Conservation (phyloP, 768 basidiomycete genomes). For the Mrakia hoshinonis region DNA sequence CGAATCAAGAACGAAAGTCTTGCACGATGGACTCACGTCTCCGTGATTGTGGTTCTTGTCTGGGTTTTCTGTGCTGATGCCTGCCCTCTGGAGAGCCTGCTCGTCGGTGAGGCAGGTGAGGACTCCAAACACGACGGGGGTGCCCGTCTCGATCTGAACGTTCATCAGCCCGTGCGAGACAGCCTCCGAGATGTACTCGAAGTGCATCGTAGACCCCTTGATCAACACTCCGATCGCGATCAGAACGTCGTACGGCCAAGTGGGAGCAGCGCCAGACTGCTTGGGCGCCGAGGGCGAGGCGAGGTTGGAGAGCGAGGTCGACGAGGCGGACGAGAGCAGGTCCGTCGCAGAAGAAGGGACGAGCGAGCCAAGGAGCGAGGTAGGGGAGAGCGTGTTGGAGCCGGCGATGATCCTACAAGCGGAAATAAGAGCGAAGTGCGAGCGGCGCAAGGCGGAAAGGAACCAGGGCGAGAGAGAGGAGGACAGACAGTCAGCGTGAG, state of each 20-base stretch:
- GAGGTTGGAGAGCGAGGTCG: conserved; percentile 45
- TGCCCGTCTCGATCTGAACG: conserved; percentile 83
- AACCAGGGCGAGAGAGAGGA: neutral
- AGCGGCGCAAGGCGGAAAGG: neutral
- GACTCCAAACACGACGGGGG: conserved; percentile 94
- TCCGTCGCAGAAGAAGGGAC: conserved; percentile 6
- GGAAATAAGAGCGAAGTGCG: neutral
- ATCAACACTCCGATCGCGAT: conserved; percentile 97
- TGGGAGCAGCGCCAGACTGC: conserved; percentile 42
- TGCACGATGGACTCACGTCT: conserved; percentile 28
- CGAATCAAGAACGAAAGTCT: no score
- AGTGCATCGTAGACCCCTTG: conserved; percentile 97
- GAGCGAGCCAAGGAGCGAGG: conserved; percentile 42
- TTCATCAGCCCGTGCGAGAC: conserved; percentile 91
- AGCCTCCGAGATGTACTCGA: conserved; percentile 94
- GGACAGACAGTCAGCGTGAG: neutral
- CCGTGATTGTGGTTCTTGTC: conserved; percentile 66
- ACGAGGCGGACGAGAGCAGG: conserved; percentile 45
- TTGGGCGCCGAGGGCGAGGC: conserved; percentile 31
- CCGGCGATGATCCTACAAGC: conserved; percentile 70
- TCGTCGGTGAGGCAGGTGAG: conserved; percentile 85
- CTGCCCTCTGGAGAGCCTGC: conserved; percentile 91
- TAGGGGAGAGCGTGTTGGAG: conserved; percentile 48
- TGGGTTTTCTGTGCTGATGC: conserved; percentile 58
- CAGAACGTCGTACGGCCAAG: conserved; percentile 74